Conservation (phyloP, 306 rosid species). For the Comarum palustre region DNA sequence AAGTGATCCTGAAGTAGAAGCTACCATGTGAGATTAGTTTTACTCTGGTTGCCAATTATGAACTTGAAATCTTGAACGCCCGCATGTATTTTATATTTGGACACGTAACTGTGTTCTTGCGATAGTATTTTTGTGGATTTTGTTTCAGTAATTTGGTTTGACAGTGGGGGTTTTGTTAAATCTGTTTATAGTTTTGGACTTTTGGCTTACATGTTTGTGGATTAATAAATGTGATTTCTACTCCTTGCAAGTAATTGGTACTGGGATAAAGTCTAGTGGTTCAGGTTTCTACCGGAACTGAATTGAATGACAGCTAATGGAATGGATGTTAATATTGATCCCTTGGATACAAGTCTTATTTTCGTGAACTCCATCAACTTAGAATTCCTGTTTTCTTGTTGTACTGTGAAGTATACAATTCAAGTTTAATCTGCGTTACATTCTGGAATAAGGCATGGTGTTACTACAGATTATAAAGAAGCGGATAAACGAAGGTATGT, state of each 20-base stretch:
- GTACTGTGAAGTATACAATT: background rate
- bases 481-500: background rate
- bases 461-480: background rate
- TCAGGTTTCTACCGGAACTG: too few relatives aligned
- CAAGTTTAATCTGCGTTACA: background rate
- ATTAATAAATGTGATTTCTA: slow-evolving; percentile 1
- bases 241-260: slow-evolving; percentile 8
- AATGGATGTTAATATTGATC: background rate
- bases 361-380: background rate
- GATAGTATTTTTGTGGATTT: slow-evolving; percentile 10
- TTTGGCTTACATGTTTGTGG: slow-evolving; percentile 1
- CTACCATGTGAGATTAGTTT: slow-evolving; percentile 46
- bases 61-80: slow-evolving; percentile 18
- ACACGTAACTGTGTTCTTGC: slow-evolving; percentile 15
- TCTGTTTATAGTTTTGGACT: slow-evolving; percentile 7
- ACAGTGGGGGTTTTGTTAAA: background rate
- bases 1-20: slow-evolving; percentile 78
- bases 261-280: too few relatives aligned
- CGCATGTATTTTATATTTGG: slow-evolving; percentile 5
- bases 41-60: slow-evolving; percentile 18
- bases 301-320: background rate
- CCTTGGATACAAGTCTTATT: background rate
- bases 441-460: background rate
- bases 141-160: slow-evolving; percentile 10
- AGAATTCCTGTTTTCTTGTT: background rate